phyloP scores from a whole-genome alignment of 129 eudicot species.

The Lonicera japonica region DNA sequence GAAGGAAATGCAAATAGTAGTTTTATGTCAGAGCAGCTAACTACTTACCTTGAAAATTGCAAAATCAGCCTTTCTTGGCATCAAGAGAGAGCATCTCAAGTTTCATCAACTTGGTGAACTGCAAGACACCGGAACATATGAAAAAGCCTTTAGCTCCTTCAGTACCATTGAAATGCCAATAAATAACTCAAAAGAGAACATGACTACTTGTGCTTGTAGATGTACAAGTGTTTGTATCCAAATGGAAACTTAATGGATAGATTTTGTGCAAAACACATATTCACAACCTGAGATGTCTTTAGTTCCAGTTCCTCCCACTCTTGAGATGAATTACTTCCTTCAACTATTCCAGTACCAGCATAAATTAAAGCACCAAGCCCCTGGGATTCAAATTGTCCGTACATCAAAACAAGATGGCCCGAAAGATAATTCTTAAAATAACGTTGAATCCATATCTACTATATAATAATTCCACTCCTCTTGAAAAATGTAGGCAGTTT shows the following conservation, averaged over 20 bases:
- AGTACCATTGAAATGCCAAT: background rate
- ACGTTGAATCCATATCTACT: no score
- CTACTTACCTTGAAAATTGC: slow-evolving; percentile 5
- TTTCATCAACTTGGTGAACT: slow-evolving; percentile 84
- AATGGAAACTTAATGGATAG: background rate
- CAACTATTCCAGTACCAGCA: slow-evolving; percentile 96
- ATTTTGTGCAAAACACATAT: background rate
- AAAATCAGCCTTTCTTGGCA: slow-evolving; percentile 26
- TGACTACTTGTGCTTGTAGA: no score
- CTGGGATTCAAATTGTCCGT: slow-evolving; percentile 13
- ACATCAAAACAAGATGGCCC: no score
- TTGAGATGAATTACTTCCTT: slow-evolving; percentile 72
- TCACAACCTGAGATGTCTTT: slow-evolving; percentile 82
- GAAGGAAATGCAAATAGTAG: no score
- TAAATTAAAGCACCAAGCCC: slow-evolving; percentile 80
- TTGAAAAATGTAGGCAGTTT: no score
- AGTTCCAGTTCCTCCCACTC: slow-evolving; percentile 97
- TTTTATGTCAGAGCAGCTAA: slow-evolving; percentile 18
- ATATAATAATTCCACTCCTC: no score
- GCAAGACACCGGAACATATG: slow-evolving; percentile 5
- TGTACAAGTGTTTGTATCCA: background rate
- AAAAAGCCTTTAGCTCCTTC: slow-evolving; percentile 2
- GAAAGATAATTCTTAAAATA: background rate
- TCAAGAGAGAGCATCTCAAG: slow-evolving; percentile 44
- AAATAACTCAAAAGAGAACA: background rate